A percentile compares a stretch with the other conserved stretches of the same genome.
phyloP scores from a whole-genome alignment of 2,329 filamentous ascomycete genomes.

The Aspergillus amoenus region DNA sequence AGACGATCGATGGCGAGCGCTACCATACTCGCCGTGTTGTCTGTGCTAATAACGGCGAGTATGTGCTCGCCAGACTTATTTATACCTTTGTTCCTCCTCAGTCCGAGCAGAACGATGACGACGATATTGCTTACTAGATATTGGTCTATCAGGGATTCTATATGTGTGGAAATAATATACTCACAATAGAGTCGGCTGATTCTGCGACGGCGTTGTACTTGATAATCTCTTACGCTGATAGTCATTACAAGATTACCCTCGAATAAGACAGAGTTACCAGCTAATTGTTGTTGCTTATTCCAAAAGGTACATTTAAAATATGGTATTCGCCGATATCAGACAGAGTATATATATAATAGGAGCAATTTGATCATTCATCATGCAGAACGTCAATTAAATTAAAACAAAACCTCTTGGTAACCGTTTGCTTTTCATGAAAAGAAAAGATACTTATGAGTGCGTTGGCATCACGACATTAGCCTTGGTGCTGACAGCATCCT shows the following conservation, averaged over 20 bases:
- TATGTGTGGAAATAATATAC: background rate
- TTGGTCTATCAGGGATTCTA: background rate
- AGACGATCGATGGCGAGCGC: constrained; percentile 41
- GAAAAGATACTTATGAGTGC: constrained; percentile 39
- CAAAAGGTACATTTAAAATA: background rate
- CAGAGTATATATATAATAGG: constrained; percentile 2
- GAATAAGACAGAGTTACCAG: background rate
- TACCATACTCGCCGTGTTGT: constrained; percentile 45
- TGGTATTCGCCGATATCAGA: background rate
- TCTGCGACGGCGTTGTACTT: background rate
- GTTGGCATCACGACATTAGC: constrained; percentile 88
- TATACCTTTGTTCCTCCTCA: constrained; percentile 34
- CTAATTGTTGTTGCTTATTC: background rate
- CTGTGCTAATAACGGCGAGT: constrained; percentile 38
- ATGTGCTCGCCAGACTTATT: constrained; percentile 40
- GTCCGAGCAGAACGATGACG: background rate
- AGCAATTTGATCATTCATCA: constrained; percentile 5
- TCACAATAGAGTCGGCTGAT: background rate
- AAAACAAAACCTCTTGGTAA: background rate
- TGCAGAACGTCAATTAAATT: background rate
- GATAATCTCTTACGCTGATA: background rate
- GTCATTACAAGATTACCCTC: background rate
- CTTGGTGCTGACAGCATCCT: constrained; percentile 82
- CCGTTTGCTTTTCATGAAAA: background rate
- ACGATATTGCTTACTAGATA: constrained; percentile 6